Base-by-base conservation (phyloP, 2,329 filamentous ascomycete species). In the Xylariaceae sp. region DNA sequence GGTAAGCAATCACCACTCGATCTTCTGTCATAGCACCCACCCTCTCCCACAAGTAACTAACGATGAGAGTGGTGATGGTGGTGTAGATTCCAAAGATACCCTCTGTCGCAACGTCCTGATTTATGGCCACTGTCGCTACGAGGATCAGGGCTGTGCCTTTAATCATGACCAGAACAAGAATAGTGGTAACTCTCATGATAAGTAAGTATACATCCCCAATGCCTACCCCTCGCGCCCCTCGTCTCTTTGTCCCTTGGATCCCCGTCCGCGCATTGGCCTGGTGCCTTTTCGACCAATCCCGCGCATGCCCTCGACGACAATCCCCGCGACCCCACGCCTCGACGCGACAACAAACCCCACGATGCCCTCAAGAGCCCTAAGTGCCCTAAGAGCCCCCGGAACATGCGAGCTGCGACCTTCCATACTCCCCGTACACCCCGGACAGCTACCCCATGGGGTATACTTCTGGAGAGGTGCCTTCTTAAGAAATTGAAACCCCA, bases 31-130 rank as follows among this genome's bases (percentile, higher is more conserved):
- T n/a, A n/a, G n/a, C n/a, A n/a, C n/a, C n/a, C n/a, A n/a, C n/a
- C n/a, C n/a, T 12, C 6, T 7, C 19, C 12, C 16, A 6, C 19
- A 19, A 22, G n/a, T 11, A 12, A 34, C 25, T 27, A 12, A 8
- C 42, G 42, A 54, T 60, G 49, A 62, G 16, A 19, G 35, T 46
- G 45, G 37, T n/a, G 23, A 38, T 25, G 39, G 33, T 38, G 37
- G 48, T 38, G 44, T 17, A 86, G 85, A 88, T 70, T 87, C 86
- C 66, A 94, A 92, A 70, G 90, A 94, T 64, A 95, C 88, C 6
- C 78, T 92, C 46, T 96, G 90, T 70, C 85, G 90, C 62, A 95
- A 96, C 69, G 85, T 96, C 50, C 79, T 90, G 51, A 95, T 96
- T 59, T 95, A 95, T 66, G 90, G 90, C 45, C 87, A 92, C 68